A percentile compares a stretch with the other conserved stretches of the same genome.
These are phyloP conservation scores for Rhododendron griersonianum DNA, from an alignment of 148 eudicot species.

Conservation along the genomic window DNA sequence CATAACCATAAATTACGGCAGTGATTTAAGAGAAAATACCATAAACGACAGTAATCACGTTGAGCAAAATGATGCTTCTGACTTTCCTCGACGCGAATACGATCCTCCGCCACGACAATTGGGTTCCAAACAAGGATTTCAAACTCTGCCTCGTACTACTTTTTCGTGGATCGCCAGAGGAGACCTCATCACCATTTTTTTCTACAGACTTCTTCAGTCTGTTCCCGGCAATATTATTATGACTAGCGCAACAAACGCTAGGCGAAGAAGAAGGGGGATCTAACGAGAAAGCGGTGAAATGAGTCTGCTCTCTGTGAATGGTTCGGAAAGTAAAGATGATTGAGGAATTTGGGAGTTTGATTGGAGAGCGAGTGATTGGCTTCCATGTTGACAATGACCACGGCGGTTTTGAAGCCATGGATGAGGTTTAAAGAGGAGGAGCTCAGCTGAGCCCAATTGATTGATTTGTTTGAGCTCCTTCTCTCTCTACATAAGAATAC, in stretches of 20 bases:
- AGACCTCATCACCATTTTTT: constrained; percentile 5
- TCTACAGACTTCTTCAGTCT: background rate
- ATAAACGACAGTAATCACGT: constrained; percentile 49
- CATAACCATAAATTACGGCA: background rate
- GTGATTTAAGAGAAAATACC: constrained; percentile 18
- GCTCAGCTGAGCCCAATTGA: no score
- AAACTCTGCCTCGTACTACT: constrained; percentile 11
- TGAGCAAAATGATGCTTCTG: constrained; percentile 61
- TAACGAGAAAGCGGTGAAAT: background rate
- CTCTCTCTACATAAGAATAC: background rate
- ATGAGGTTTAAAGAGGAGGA: background rate
- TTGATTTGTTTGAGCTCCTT: no score
- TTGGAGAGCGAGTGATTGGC: background rate
- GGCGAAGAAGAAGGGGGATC: constrained; percentile 4
- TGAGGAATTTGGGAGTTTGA: background rate
- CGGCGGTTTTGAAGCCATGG: constrained; percentile 19
- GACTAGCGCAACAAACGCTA: background rate
- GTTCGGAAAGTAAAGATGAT: background rate
- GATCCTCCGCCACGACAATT: constrained; percentile 45
- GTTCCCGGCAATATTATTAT: background rate
- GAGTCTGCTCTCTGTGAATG: constrained; percentile 5
- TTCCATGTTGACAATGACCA: background rate
- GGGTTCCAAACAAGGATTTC: constrained; percentile 30
- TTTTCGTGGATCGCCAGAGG: background rate
- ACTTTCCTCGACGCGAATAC: constrained; percentile 50